These are phyloP conservation scores for Whalleya microplaca DNA, from an alignment of 2,329 filamentous ascomycete species.

Conservation along the genomic window DNA sequence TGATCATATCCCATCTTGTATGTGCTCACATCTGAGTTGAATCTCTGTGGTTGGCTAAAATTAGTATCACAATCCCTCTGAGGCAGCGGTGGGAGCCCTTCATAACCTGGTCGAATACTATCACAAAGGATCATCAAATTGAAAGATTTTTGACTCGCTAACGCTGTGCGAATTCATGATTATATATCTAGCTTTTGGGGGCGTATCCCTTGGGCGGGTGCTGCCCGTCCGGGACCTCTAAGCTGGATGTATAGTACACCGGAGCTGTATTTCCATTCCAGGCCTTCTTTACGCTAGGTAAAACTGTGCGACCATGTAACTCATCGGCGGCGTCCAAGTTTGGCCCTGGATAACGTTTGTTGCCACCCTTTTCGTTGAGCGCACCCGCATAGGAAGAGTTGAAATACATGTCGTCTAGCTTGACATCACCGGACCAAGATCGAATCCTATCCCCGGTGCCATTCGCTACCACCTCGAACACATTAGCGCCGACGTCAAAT, in stretches of 20 bases:
- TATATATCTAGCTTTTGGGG: constrained; percentile 7
- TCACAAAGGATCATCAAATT: no score
- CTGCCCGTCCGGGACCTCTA: constrained; percentile 47
- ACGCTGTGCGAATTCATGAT: neutral
- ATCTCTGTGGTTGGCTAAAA: no score
- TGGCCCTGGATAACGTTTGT: constrained; percentile 43
- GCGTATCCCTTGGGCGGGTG: constrained; percentile 47
- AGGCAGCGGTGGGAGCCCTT: no score
- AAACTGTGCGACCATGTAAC: constrained; percentile 39
- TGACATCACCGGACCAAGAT: constrained; percentile 38
- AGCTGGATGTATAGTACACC: constrained; percentile 47
- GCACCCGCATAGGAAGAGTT: constrained; percentile 59
- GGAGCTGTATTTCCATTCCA: constrained; percentile 44
- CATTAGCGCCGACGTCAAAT: constrained; percentile 73
- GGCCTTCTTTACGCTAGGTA: constrained; percentile 41
- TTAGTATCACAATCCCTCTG: no score
- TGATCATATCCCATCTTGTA: neutral
- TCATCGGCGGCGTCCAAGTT: constrained; percentile 40
- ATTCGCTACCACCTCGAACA: constrained; percentile 64
- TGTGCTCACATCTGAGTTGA: no score
- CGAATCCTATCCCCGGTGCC: constrained; percentile 60
- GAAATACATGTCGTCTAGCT: constrained; percentile 49
- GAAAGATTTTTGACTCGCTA: no score
- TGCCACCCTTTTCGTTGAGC: constrained; percentile 45
- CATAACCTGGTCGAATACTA: no score